phyloP scores from a whole-genome alignment of 306 rosid species.

The Pterocarpus santalinus region DNA sequence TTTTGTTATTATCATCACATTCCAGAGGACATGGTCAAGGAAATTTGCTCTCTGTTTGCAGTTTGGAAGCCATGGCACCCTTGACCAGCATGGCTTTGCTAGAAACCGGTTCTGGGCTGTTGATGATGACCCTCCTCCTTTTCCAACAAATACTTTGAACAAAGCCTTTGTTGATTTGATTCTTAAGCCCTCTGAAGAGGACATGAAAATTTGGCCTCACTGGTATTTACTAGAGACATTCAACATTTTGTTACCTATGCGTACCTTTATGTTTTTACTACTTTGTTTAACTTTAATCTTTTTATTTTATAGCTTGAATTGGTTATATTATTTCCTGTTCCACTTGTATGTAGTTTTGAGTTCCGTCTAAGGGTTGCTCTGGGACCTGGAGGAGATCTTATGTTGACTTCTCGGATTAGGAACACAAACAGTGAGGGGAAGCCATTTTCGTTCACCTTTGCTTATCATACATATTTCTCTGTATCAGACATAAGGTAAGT shows the following conservation, averaged over 20 bases:
- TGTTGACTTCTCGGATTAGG: slow-evolving; percentile 89
- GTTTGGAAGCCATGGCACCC: slow-evolving; percentile 75
- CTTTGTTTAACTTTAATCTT: not conserved
- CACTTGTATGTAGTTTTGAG: slow-evolving; percentile 72
- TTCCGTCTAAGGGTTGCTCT: slow-evolving; percentile 87
- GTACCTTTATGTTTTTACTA: not conserved
- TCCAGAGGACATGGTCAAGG: slow-evolving; percentile 24
- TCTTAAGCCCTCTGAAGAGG: slow-evolving; percentile 82
- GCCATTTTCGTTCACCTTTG: slow-evolving; percentile 93
- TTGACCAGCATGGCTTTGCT: slow-evolving; percentile 91
- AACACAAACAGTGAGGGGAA: slow-evolving; percentile 90
- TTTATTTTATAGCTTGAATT: slow-evolving; percentile 12
- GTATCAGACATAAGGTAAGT: slow-evolving; percentile 91
- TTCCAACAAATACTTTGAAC: slow-evolving; percentile 66
- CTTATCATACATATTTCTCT: slow-evolving; percentile 91
- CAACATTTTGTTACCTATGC: slow-evolving; percentile 10
- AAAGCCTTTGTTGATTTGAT: slow-evolving; percentile 87
- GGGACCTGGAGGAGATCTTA: slow-evolving; percentile 93
- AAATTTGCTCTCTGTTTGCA: slow-evolving; percentile 59
- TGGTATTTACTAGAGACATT: slow-evolving; percentile 54
- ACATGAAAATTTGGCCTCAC: slow-evolving; percentile 85
- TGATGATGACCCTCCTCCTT: slow-evolving; percentile 77
- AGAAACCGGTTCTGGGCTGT: slow-evolving; percentile 80
- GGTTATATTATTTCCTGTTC: slow-evolving; percentile 38
- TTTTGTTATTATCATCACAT: slow-evolving; percentile 15